Base-by-base conservation (phyloP, 345 rosid species). In the Brassica napus region DNA sequence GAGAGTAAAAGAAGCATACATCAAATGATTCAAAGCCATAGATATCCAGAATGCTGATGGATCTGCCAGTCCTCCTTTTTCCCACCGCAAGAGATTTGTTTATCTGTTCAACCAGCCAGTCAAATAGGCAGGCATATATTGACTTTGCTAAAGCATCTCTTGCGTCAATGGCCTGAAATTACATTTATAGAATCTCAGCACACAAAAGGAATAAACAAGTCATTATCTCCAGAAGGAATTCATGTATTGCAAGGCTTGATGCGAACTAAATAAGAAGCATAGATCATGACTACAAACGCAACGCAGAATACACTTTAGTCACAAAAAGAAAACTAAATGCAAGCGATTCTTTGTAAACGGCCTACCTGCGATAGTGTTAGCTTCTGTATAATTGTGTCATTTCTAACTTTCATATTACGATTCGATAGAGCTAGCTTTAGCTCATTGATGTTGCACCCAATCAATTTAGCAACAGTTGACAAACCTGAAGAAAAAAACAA, bases 11-110 rank as follows among this genome's bases (percentile, higher is more conserved):
- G 44, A 49, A 49, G 57, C 77, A 61, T 88, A 95, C 99, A 71
- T 89, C 85, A 87, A 95, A 95, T 14, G 99, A 95, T 83, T 95
- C 99, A 85, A 95, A 95, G 82, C 99, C 99, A 86, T 95, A 95
- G 31, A 93, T 93, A 85, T 95, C 99, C 72, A 95, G 96, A 86
- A 95, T 95, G 87, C 98, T 93, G 75, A 95, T 93, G 60, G 98
- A 93, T 90, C 99, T 88, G 73, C 99, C 97, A 8, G 97, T 89
- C 75, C 91, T 84, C 69, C 87, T 84, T 82, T 95, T 93, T 75
- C 99, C 98, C 79, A 90, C 98, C 9, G 89, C 93, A 60, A 95
- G 94, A 65, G 99, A 90, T 69, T 86, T 93, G 85, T 95, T 95
- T 61, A 95, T 89, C 86, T 91, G 99, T 79, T 88, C 92, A 15